Evolutionary conservation across 306 rosid species (phyloP).

Genomic region (Vicia villosa): DNA sequence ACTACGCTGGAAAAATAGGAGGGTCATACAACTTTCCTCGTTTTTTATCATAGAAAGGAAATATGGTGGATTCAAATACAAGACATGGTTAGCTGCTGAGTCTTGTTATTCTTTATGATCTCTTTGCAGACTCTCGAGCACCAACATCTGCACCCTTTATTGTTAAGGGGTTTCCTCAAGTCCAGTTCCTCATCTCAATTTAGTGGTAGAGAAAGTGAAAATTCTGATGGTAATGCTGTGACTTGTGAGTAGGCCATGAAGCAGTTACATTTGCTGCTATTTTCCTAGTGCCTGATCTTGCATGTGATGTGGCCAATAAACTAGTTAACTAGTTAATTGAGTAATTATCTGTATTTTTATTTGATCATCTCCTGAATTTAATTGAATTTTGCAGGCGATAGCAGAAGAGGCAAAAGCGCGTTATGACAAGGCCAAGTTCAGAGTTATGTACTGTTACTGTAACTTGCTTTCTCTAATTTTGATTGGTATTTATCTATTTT

Average conservation of each 20-base stretch:
- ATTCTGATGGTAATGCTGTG: constrained; percentile 49
- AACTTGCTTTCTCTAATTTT: neutral
- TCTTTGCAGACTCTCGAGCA: constrained; percentile 82
- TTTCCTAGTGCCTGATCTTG: constrained; percentile 83
- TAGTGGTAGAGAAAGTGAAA: constrained; percentile 62
- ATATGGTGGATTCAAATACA: neutral
- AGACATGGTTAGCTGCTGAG: neutral
- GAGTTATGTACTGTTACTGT: constrained; percentile 58
- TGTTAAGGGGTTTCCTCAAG: constrained; percentile 78
- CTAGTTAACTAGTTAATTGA: constrained; percentile 2
- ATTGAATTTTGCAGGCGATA: constrained; percentile 57
- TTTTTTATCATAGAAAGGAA: neutral
- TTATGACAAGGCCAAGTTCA: constrained; percentile 74
- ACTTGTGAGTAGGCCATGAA: constrained; percentile 60
- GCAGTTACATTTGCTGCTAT: constrained; percentile 63
- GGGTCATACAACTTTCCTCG: neutral
- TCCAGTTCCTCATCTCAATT: constrained; percentile 53
- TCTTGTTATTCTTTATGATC: constrained; percentile 82
- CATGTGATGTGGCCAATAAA: constrained; percentile 68
- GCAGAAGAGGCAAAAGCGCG: constrained; percentile 89
- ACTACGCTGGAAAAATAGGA: neutral
- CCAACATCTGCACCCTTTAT: constrained; percentile 94
- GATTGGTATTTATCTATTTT: neutral
- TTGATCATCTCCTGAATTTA: neutral
- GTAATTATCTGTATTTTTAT: neutral